Evolutionary conservation across 768 basidiomycete species (phyloP).

Genomic region (Crepidotus variabilis): DNA sequence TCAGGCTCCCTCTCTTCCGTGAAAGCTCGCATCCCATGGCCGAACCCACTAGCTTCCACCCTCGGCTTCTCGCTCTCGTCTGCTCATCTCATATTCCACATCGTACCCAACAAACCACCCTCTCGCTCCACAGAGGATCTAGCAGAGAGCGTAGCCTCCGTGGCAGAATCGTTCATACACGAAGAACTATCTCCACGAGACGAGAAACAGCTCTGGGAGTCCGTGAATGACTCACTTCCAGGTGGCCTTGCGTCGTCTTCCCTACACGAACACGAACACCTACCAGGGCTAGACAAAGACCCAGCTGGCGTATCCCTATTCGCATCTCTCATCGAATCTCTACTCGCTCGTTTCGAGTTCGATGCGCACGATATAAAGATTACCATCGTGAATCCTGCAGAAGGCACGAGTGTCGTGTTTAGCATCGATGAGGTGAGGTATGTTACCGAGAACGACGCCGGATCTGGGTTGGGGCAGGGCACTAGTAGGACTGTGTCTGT

Average conservation of each 20-base stretch:
- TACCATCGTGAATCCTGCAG: conserved; percentile 58
- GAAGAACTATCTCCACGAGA: conserved; percentile 73
- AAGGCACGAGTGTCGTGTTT: conserved; percentile 57
- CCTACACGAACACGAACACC: too few relatives aligned
- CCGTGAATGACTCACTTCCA: conserved; percentile 30
- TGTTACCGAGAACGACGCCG: conserved; percentile 34
- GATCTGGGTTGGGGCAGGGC: not conserved
- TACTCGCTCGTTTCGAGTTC: conserved; percentile 78
- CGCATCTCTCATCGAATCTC: conserved; percentile 72
- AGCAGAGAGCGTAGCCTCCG: conserved; percentile 75
- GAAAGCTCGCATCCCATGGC: conserved; percentile 79
- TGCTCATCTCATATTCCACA: conserved; percentile 63
- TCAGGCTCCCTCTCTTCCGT: conserved; percentile 73
- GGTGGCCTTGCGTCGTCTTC: not conserved
- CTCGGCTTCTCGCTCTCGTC: conserved; percentile 69
- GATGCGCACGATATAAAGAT: conserved; percentile 66
- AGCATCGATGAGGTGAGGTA: conserved; percentile 57
- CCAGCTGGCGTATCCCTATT: conserved; percentile 79
- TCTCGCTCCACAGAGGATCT: conserved; percentile 39
- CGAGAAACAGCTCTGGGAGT: conserved; percentile 66
- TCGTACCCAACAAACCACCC: conserved; percentile 22
- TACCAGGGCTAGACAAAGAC: conserved; percentile 39
- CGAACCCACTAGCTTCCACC: conserved; percentile 74
- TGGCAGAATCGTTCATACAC: conserved; percentile 84
- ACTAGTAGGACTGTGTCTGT: not conserved